A percentile compares a stretch with the other conserved stretches of the same genome.
These are phyloP conservation scores for Ammopiptanthus mongolicus DNA, from an alignment of 306 rosid genomes.

Conservation along the genomic window DNA sequence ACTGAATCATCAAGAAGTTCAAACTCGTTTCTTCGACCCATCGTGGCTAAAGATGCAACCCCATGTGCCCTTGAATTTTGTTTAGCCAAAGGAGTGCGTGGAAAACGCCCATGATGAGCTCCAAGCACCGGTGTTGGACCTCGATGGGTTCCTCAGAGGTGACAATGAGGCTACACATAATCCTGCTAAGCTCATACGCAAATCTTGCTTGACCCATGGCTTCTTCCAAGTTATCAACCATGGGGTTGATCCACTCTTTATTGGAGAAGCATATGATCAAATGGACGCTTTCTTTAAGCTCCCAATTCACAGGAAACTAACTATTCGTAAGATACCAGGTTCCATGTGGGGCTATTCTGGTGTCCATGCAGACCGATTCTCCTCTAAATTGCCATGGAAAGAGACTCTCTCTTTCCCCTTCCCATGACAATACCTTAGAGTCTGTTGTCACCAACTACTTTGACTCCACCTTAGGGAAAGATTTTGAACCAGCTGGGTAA, in stretches of 20 bases:
- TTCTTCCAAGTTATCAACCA: constrained; percentile 68
- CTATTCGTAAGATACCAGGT: constrained; percentile 16
- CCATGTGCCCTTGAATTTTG: constrained; percentile 34
- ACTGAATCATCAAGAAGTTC: constrained; percentile 8
- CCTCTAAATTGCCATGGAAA: constrained; percentile 70
- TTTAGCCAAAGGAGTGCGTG: constrained; percentile 51
- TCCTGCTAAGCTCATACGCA: constrained; percentile 29
- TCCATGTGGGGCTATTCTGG: constrained; percentile 55
- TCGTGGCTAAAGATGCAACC: constrained; percentile 30
- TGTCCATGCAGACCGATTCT: constrained; percentile 64
- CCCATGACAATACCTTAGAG: constrained; percentile 10
- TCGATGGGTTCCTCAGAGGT: constrained; percentile 47
- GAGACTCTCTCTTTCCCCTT: constrained; percentile 63
- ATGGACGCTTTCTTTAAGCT: constrained; percentile 46
- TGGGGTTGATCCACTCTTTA: constrained; percentile 41
- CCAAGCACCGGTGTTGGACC: constrained; percentile 46
- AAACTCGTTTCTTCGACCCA: constrained; percentile 20
- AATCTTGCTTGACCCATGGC: constrained; percentile 55
- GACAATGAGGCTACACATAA: constrained; percentile 29
- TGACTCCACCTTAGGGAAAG: constrained; percentile 31
- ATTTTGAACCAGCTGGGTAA: constrained; percentile 49
- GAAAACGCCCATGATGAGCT: constrained; percentile 38
- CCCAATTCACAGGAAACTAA: constrained; percentile 28
- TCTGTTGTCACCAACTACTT: constrained; percentile 35
- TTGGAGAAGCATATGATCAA: constrained; percentile 31